Evolutionary conservation across 1,139 yeast genomes (phyloP).

Genomic region (Hyphopichia fennica): DNA sequence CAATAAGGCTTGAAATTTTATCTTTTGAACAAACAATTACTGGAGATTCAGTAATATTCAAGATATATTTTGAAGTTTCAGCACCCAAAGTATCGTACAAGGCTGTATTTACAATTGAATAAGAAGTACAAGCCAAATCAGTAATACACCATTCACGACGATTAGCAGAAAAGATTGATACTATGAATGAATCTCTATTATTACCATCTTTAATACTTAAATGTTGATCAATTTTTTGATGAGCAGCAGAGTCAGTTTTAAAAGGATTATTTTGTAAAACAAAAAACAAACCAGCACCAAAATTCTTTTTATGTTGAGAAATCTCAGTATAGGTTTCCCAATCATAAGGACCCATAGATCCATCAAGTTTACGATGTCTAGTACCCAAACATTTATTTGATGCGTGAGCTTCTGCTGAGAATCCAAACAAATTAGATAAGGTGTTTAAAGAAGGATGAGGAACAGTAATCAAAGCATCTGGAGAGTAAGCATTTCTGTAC

Average conservation of each 20-base stretch:
- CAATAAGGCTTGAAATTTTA: constrained; percentile 43
- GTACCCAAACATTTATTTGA: constrained; percentile 51
- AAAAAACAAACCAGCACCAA: constrained; percentile 67
- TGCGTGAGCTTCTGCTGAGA: constrained; percentile 35
- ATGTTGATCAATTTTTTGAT: constrained; percentile 24
- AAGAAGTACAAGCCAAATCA: constrained; percentile 58
- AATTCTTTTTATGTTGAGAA: constrained; percentile 40
- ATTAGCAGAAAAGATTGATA: constrained; percentile 58
- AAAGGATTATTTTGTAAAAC: constrained; percentile 47
- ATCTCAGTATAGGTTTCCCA: constrained; percentile 49
- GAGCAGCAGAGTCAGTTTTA: constrained; percentile 27
- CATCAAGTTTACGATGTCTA: constrained; percentile 38
- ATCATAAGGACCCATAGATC: constrained; percentile 45
- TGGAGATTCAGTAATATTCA: constrained; percentile 57
- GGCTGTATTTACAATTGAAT: constrained; percentile 56
- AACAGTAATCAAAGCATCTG: constrained; percentile 35
- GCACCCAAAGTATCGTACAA: constrained; percentile 67
- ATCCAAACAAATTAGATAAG: constrained; percentile 47
- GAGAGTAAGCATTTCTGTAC: constrained; percentile 47
- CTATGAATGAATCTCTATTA: constrained; percentile 40
- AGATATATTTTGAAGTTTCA: constrained; percentile 56
- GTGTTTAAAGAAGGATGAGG: constrained; percentile 56
- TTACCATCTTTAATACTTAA: constrained; percentile 17
- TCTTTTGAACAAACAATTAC: constrained; percentile 51
- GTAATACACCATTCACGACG: constrained; percentile 59